Conservation (phyloP, 2,329 filamentous ascomycete species). For the Helotiales sp. region DNA sequence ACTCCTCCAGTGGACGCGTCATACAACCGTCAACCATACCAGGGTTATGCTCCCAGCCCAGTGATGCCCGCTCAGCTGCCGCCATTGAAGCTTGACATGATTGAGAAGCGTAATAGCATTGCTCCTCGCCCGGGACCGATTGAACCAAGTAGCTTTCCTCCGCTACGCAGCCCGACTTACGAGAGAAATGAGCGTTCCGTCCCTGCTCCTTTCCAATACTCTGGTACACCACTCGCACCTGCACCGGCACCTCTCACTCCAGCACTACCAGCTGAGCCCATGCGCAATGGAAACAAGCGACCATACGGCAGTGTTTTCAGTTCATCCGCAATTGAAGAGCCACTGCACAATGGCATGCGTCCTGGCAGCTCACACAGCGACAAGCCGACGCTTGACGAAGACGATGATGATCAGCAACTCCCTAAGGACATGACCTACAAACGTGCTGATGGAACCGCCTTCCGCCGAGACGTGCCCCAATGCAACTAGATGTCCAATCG, state of each 20-base stretch:
- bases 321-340: slow-evolving; percentile 39
- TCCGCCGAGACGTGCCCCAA: neutral
- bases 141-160: slow-evolving; percentile 28
- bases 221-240: slow-evolving; percentile 22
- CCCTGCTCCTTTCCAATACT: slow-evolving; percentile 30
- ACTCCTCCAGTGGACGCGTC: slow-evolving; percentile 30
- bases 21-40: slow-evolving; percentile 26
- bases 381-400: slow-evolving; percentile 17
- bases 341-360: slow-evolving; percentile 51
- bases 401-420: slow-evolving; percentile 28
- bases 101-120: slow-evolving; percentile 31
- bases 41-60: slow-evolving; percentile 14
- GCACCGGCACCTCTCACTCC: slow-evolving; percentile 7
- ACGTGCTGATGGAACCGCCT: slow-evolving; percentile 42
- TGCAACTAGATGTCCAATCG: neutral
- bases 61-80: slow-evolving; percentile 10
- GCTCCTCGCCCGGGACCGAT: slow-evolving; percentile 36
- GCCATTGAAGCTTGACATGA: slow-evolving; percentile 1
- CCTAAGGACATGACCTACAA: slow-evolving; percentile 36
- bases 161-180: slow-evolving; percentile 27
- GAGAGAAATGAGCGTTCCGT: slow-evolving; percentile 29
- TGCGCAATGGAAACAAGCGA: slow-evolving; percentile 36
- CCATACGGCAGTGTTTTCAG: slow-evolving; percentile 36
- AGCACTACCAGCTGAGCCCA: slow-evolving; percentile 22
- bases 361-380: slow-evolving; percentile 42